Base-by-base conservation (phyloP, 2,329 filamentous ascomycete species). In the Rhexocercosporidium sp. region DNA sequence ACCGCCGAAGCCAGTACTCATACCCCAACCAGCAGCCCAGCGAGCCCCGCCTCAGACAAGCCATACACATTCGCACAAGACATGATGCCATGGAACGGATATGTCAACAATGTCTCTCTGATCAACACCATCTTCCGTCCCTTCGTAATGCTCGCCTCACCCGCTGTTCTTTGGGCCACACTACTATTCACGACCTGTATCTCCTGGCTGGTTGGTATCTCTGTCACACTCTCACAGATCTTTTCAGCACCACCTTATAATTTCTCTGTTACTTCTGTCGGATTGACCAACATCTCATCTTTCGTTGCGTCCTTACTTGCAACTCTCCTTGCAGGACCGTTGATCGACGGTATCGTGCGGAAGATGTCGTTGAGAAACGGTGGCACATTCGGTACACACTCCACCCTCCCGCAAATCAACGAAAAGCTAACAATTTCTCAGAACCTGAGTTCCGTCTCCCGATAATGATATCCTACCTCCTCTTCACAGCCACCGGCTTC, bases 261-360 rank as follows among this genome's bases (percentile, higher is more conserved):
- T 31, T 71, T 72, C 70, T 79, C 78, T 20, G 79, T 83, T n/a
- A 80, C 80, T 7, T 73, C 83, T 62, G 82, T 81, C 0, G 84
- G 84, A 1, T 75, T 85, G 20, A 84, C 84, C 69, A 82, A 80
- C 22, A 72, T 85, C 18, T 83, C 82, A 1, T 82, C 82, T 0
- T 84, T 84, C 70, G 75, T 85, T 59, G 76, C 83, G 9, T 80
- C 78, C 14, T 77, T 84, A 20, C 67, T 85, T 3, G 83, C 81
- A 41, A 81, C 69, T 1, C 18, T 67, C 3, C 85, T 87, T 68
- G 81, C 86, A 47, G 78, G 83, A 29, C 85, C 83, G 79, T 66
- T 76, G 59, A 70, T 74, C 14, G 84, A 85, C 71, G 66, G 70
- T 39, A 62, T 70, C 18, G 72, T 67, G 56, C 74, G 74, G 54